Base-by-base conservation (phyloP, 108 stramenopile genomes). In the Schizochytrium sp. region DNA sequence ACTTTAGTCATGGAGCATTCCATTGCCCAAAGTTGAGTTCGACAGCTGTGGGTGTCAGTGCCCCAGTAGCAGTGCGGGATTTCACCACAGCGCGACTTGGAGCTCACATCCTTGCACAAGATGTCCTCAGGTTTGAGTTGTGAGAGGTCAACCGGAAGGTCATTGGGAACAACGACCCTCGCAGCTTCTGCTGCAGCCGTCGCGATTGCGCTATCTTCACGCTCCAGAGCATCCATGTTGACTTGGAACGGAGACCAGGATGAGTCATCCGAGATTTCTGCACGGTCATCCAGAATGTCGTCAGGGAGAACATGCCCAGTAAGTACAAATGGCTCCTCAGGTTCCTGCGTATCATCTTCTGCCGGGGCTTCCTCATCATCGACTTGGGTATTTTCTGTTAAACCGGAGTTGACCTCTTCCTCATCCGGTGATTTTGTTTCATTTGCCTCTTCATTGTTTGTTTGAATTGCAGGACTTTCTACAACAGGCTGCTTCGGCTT, bases 1-100 rank as follows among this genome's bases (percentile, higher is more conserved):
- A 83, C 50, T 40, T 83, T 83, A 38, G 76, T 83, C 76, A 83
- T 83, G 76, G 50, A 55, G 76, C 76, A 83, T n/a, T 83, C 76
- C 50, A 83, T 49, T 47, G 76, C 76, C 76, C 76, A 83, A 40
- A 55, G 76, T 28, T 83, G 28, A 40, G 76, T 83, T 17, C 76
- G 47, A 28, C 76, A 83, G 53, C 50, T 55, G 47, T 40, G 47
- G 38, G 53, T 55, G 13, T 55, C 76, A 53, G 47, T 55, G 53
- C 53, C 53, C 76, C 76, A 83, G 76, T 55, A 83, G 76, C 76
- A 83, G 15, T 83, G 47, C 5, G 10, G 50, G 40, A 55, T 49
- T 40, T 83, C 50, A 38, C 53, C 3, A 53, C 76, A 83, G 17
- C 50, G 50, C 76, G 47, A 47, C n/a, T 49, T 55, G 8, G 76